These are phyloP conservation scores for Leucaena leucocephala DNA, from an alignment of 306 rosid genomes.

Conservation along the genomic window DNA sequence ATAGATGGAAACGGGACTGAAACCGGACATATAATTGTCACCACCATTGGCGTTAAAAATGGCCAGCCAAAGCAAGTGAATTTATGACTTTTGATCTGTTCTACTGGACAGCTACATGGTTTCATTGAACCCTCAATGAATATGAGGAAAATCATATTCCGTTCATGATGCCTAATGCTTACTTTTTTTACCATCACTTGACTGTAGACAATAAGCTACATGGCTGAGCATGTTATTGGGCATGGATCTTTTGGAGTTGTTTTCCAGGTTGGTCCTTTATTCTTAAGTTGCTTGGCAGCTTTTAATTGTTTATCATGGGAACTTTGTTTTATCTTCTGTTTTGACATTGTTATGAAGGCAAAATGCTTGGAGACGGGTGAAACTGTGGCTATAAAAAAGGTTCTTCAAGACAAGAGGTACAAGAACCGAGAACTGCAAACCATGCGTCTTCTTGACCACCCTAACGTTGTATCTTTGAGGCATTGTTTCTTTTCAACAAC, in stretches of 20 bases:
- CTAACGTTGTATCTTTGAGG: slow-evolving; percentile 79
- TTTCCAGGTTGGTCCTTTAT: slow-evolving; percentile 65
- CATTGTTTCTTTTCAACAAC: slow-evolving; percentile 94
- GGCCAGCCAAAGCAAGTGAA: slow-evolving; percentile 85
- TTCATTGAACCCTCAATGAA: slow-evolving; percentile 5
- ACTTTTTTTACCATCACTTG: neutral
- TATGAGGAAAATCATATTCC: neutral
- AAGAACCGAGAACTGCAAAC: slow-evolving; percentile 93
- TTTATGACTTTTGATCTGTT: slow-evolving; percentile 8
- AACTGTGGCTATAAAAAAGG: slow-evolving; percentile 90
- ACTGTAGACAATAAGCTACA: slow-evolving; percentile 81
- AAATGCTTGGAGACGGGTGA: slow-evolving; percentile 94
- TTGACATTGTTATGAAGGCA: slow-evolving; percentile 57
- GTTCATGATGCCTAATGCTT: neutral
- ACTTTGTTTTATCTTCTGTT: slow-evolving; percentile 17
- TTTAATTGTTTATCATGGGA: slow-evolving; percentile 5
- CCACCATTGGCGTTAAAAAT: slow-evolving; percentile 85
- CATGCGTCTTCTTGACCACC: slow-evolving; percentile 93
- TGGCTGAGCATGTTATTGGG: slow-evolving; percentile 94
- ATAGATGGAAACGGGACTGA: slow-evolving; percentile 88
- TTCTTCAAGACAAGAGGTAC: slow-evolving; percentile 94
- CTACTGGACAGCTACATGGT: neutral
- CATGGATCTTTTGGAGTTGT: slow-evolving; percentile 92
- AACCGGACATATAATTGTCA: slow-evolving; percentile 86
- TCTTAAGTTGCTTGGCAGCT: slow-evolving; percentile 8